Evolutionary conservation across 2,329 filamentous ascomycete species (phyloP), one percentile per base, ranked within the genome.

Genomic region (Colletotrichum sp.): DNA sequence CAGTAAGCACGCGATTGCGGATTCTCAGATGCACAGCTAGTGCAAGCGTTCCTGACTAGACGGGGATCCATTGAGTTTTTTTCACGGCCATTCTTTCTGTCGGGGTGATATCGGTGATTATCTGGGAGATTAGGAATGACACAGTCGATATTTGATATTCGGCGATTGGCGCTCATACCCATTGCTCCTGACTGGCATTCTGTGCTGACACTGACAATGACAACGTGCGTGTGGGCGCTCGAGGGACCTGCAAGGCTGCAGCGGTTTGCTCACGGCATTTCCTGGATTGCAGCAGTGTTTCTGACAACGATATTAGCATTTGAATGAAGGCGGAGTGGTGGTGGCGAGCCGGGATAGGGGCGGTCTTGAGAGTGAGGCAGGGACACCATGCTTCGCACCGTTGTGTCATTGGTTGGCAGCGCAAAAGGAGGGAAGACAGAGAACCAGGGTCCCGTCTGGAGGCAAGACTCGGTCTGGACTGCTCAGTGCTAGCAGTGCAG

Each of bases 1-100:
- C 69, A n/a, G 34, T 59, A 32, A 76, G 73, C 73, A 76, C 69
- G 73, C 73, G 64, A 76, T 72, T 69, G 70, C 64, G 57, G 44
- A 57, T 71, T 57, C 36, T 52, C 44, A 44, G 57, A 68, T 69
- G 69, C 57, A 68, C 55, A 52, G 24, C 15, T 13, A 32, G 21
- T 28, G 30, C 55, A 49, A 10, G n/a, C 18, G 63, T 71, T 69
- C 69, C 73, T 75, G 69, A 63, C 69, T 75, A 68, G 63, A 63
- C 63, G 55, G 63, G 69, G 63, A 59, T 57, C 39, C 26, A 59
- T 72, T 71, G 72, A 67, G 68, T 44, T 75, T 71, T 71, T 64
- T 64, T n/a, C 44, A 13, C 36, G 36, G 36, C 7, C 24, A 9
- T n/a, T 30, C 21, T 30, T 36, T 66, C 52, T 64, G 49, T 72